phyloP scores from a whole-genome alignment of 192 early-diverging fungal species.

The Coemansia sp. region DNA sequence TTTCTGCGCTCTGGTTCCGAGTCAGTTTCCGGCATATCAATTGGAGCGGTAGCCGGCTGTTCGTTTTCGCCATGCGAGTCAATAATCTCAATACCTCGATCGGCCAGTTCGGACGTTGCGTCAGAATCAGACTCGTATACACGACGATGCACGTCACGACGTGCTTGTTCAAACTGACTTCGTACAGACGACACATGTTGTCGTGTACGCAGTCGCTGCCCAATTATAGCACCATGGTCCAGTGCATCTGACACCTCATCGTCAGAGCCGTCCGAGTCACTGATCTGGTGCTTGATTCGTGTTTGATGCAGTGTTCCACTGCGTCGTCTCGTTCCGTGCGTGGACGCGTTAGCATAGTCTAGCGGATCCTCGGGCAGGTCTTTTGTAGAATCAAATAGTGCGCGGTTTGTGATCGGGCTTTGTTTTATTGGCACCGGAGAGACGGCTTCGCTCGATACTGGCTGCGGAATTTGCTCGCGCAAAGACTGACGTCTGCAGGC shows the following conservation, averaged over 20 bases:
- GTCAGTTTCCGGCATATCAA: constrained; percentile 37
- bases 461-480: neutral
- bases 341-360: neutral
- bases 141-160: constrained; percentile 8
- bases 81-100: neutral
- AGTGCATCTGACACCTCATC: constrained; percentile 24
- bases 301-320: neutral
- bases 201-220: constrained; percentile 30
- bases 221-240: constrained; percentile 20
- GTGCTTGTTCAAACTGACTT: constrained; percentile 35
- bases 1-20: constrained; percentile 20
- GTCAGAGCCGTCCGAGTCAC: constrained; percentile 25
- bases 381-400: neutral
- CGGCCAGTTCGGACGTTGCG: neutral
- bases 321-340: neutral
- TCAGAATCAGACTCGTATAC: constrained; percentile 11
- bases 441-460: neutral
- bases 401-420: neutral
- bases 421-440: neutral
- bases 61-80: neutral
- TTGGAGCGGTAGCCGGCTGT: neutral
- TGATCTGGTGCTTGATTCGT: neutral
- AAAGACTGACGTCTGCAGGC: neutral
- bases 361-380: constrained; percentile 35
- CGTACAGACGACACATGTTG: neutral